These are phyloP conservation scores for Thermomucor indicae-seudaticae DNA, from an alignment of 371 early-diverging fungal species.

Conservation along the genomic window DNA sequence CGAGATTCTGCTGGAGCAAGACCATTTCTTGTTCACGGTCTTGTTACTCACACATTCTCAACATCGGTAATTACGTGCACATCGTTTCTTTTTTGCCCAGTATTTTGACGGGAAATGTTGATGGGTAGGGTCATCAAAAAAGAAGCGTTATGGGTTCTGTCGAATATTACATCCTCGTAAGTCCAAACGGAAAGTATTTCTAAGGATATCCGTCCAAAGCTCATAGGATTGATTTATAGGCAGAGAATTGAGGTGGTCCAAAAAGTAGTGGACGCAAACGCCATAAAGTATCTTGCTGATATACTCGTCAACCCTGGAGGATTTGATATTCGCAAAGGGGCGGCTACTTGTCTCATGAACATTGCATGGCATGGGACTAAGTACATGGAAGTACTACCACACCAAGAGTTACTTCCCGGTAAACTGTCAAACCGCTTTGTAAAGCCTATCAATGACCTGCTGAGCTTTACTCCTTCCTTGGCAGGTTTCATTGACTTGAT, in stretches of 20 bases:
- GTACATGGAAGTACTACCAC: slow-evolving; percentile 39
- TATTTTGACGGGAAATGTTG: not conserved
- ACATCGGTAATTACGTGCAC: slow-evolving; percentile 36
- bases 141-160: slow-evolving; percentile 71
- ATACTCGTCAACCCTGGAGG: slow-evolving; percentile 46
- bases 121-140: slow-evolving; percentile 59
- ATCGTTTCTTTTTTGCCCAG: slow-evolving; percentile 1
- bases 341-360: slow-evolving; percentile 50
- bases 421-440: not conserved
- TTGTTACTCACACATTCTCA: slow-evolving; percentile 49
- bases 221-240: slow-evolving; percentile 4
- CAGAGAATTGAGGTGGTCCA: slow-evolving; percentile 31
- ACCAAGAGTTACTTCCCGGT: slow-evolving; percentile 47
- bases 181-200: slow-evolving; percentile 1
- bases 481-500: slow-evolving; percentile 44
- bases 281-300: slow-evolving; percentile 49
- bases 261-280: slow-evolving; percentile 47
- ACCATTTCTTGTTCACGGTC: slow-evolving; percentile 48
- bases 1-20: slow-evolving; percentile 39
- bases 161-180: slow-evolving; percentile 67
- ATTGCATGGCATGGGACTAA: slow-evolving; percentile 48
- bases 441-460: not conserved
- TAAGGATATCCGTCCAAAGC: not conserved
- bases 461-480: not conserved
- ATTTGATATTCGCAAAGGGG: slow-evolving; percentile 66